These are phyloP conservation scores for Brettanomyces bruxellensis DNA, from an alignment of 805 yeast species.

Conservation along the genomic window DNA sequence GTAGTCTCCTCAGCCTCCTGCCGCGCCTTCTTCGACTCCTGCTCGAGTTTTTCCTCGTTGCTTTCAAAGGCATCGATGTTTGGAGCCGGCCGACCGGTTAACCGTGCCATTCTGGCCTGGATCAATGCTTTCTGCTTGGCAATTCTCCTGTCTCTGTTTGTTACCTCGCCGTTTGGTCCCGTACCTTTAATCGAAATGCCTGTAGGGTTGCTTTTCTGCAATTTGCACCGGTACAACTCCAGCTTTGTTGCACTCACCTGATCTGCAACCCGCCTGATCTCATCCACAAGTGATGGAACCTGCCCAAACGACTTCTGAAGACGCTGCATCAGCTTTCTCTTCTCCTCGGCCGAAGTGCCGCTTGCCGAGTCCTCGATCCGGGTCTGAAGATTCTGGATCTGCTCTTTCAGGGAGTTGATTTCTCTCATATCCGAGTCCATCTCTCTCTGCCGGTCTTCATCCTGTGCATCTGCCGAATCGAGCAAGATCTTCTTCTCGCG, in stretches of 20 bases:
- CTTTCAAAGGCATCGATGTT: conserved; percentile 39
- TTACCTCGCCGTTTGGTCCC: conserved; percentile 80
- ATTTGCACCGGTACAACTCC: conserved; percentile 47
- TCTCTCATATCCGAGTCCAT: conserved; percentile 33
- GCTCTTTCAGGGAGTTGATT: conserved; percentile 55
- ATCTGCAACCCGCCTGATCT: conserved; percentile 55
- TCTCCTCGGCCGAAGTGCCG: conserved; percentile 27
- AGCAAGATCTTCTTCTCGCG: conserved; percentile 65
- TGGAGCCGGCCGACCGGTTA: conserved; percentile 65
- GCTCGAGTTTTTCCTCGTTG: conserved; percentile 44
- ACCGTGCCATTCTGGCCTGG: conserved; percentile 83
- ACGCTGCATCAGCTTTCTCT: conserved; percentile 42
- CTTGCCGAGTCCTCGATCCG: conserved; percentile 23
- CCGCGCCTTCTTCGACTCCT: conserved; percentile 42
- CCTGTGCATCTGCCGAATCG: conserved; percentile 65
- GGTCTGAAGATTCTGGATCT: conserved; percentile 42
- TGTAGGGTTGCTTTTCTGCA: conserved; percentile 58
- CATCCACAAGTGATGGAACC: conserved; percentile 62
- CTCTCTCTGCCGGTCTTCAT: conserved; percentile 29
- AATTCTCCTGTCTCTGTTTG: conserved; percentile 74
- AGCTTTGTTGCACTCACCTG: conserved; percentile 61
- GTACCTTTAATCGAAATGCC: conserved; percentile 62
- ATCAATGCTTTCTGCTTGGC: conserved; percentile 73
- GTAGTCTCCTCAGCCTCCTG: conserved; percentile 48
- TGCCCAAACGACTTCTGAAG: conserved; percentile 58